Conservation (phyloP, 164 flowering plant genomes). For the Liriodendron chinense region DNA sequence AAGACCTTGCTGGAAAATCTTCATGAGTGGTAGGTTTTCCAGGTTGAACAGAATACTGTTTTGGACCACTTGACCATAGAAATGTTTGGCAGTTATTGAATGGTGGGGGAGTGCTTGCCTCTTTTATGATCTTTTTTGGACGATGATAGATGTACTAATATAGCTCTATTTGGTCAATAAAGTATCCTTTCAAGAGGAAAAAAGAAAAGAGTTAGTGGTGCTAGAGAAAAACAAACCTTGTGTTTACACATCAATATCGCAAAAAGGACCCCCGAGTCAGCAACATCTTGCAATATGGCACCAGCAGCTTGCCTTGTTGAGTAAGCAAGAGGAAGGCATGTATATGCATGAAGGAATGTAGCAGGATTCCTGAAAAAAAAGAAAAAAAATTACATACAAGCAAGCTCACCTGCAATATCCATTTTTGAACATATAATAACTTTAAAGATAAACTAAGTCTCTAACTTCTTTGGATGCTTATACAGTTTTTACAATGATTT, state of each 20-base stretch:
- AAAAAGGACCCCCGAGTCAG: conserved; percentile 94
- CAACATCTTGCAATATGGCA: conserved; percentile 93
- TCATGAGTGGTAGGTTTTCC: not conserved
- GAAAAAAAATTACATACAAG: not conserved
- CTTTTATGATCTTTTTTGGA: not conserved
- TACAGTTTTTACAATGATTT: not conserved
- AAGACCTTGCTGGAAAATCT: not conserved
- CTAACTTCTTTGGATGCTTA: not conserved
- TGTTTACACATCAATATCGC: conserved; percentile 95
- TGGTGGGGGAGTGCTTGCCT: not conserved
- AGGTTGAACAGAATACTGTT: not conserved
- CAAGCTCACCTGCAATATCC: not conserved
- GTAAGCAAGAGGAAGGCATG: conserved; percentile 37
- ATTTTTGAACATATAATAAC: not conserved
- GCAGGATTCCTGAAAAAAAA: conserved; percentile 29
- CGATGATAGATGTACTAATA: not conserved
- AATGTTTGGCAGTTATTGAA: no score
- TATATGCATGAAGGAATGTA: conserved; percentile 36
- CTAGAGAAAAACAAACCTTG: conserved; percentile 50
- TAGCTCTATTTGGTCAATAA: not conserved
- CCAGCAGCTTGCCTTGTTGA: conserved; percentile 98
- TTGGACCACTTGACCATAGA: not conserved
- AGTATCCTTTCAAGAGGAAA: not conserved
- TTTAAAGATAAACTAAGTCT: not conserved
- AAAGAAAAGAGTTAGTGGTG: not conserved